These are phyloP conservation scores for Dothideomycetes sp. DNA, from an alignment of 2,329 filamentous ascomycete species.

Conservation along the genomic window DNA sequence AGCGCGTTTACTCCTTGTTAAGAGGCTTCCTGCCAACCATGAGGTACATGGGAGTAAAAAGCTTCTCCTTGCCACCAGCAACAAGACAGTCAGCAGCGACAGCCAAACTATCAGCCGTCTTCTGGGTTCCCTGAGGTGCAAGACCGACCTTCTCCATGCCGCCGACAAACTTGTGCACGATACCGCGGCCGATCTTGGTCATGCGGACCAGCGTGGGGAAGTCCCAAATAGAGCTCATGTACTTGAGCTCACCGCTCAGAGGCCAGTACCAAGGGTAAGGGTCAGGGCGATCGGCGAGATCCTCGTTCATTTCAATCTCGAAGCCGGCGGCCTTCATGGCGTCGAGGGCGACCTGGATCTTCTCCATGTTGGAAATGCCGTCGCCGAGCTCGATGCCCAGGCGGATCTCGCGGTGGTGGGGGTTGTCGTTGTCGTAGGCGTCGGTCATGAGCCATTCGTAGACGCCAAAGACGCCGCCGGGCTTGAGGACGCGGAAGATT, in stretches of 20 bases:
- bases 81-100: conserved; percentile 75
- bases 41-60: conserved; percentile 98
- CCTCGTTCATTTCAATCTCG: conserved; percentile 70
- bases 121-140: conserved; percentile 75
- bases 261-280: conserved; percentile 89
- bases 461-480: conserved; percentile 87
- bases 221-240: conserved; percentile 71
- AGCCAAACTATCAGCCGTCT: conserved; percentile 86
- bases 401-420: conserved; percentile 78
- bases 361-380: conserved; percentile 96
- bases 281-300: conserved; percentile 69
- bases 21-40: conserved; percentile 84
- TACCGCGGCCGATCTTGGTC: conserved; percentile 69
- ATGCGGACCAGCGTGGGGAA: conserved; percentile 76
- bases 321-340: conserved; percentile 87
- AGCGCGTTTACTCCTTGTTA: conserved; percentile 2
- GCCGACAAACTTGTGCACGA: conserved; percentile 69
- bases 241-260: conserved; percentile 70
- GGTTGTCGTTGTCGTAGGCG: conserved; percentile 79
- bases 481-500: conserved; percentile 92
- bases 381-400: conserved; percentile 92
- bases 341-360: conserved; percentile 63
- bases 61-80: conserved; percentile 71
- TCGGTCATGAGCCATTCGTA: conserved; percentile 99
- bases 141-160: conserved; percentile 62